A percentile compares a stretch with the other conserved stretches of the same genome.
Evolutionary conservation across 768 basidiomycete genomes (phyloP).

Genomic region (Hygrophoropsis aurantiaca): DNA sequence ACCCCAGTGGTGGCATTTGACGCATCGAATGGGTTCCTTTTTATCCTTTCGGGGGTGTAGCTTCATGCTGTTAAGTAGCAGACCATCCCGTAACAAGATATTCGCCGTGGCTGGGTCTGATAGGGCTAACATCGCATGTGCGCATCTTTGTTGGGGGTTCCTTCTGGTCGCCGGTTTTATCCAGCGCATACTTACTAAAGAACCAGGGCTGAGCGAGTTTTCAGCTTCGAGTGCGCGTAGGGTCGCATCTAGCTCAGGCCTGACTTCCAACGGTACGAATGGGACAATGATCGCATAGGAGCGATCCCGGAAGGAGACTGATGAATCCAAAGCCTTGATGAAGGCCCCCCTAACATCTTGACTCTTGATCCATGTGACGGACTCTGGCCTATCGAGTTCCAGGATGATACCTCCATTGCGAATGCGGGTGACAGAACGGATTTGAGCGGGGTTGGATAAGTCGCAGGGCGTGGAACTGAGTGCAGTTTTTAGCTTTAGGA

Average conservation of each 20-base stretch:
- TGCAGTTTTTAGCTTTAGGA: not conserved
- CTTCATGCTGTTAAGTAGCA: not conserved
- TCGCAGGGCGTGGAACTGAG: not conserved
- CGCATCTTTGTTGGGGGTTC: not conserved
- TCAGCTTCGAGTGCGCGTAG: not conserved
- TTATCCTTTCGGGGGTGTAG: slow-evolving; percentile 3
- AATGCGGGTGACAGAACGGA: not conserved
- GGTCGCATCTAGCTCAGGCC: not conserved
- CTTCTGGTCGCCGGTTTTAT: not conserved
- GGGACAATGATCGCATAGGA: slow-evolving; percentile 1
- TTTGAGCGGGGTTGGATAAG: not conserved
- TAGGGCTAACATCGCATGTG: not conserved
- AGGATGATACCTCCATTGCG: slow-evolving; percentile 2
- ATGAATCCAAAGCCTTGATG: not conserved
- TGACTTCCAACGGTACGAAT: slow-evolving; percentile 21
- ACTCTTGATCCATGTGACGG: slow-evolving; percentile 15
- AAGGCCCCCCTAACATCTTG: not conserved
- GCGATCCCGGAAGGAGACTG: not conserved
- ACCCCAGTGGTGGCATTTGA: slow-evolving; percentile 1
- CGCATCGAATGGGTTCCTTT: not conserved
- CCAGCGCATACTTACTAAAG: not conserved
- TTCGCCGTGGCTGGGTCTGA: not conserved
- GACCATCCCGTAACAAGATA: not conserved
- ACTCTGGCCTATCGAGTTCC: slow-evolving; percentile 7
- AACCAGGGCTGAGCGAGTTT: not conserved